Conservation (phyloP, 2,329 filamentous ascomycete species). For the Tolypocladium capitatum region DNA sequence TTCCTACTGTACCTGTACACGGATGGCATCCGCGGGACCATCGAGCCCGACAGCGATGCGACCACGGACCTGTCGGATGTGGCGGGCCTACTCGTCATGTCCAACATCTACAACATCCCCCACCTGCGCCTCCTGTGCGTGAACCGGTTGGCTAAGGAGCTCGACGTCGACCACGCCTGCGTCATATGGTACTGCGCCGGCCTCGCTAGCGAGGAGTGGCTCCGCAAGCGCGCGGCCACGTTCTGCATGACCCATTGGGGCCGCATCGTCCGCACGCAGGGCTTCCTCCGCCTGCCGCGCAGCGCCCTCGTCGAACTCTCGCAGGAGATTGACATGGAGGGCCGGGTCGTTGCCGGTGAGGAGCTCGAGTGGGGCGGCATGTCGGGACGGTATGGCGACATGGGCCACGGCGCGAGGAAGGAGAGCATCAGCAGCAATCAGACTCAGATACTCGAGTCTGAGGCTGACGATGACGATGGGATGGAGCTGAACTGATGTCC, state of each 20-base stretch:
- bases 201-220: conserved; percentile 83
- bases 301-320: conserved; percentile 77
- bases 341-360: conserved; percentile 78
- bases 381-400: conserved; percentile 32
- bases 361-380: conserved; percentile 51
- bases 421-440: conserved; percentile 47
- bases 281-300: conserved; percentile 70
- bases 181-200: conserved; percentile 92
- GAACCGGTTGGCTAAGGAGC: conserved; percentile 75
- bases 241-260: conserved; percentile 96
- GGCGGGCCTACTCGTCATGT: conserved; percentile 90
- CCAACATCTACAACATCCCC: conserved; percentile 95
- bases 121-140: conserved; percentile 84
- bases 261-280: conserved; percentile 76
- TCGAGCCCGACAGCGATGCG: conserved; percentile 48
- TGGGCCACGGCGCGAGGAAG: conserved; percentile 32
- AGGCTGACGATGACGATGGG: conserved; percentile 47
- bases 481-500: conserved; percentile 42
- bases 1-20: conserved; percentile 97
- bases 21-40: conserved; percentile 60
- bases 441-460: conserved; percentile 43
- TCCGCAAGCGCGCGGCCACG: conserved; percentile 72
- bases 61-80: conserved; percentile 73
- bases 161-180: conserved; percentile 89
- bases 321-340: conserved; percentile 85